Evolutionary conservation across 768 basidiomycete species (phyloP).

Genomic region (Sistotremastrum suecicum): DNA sequence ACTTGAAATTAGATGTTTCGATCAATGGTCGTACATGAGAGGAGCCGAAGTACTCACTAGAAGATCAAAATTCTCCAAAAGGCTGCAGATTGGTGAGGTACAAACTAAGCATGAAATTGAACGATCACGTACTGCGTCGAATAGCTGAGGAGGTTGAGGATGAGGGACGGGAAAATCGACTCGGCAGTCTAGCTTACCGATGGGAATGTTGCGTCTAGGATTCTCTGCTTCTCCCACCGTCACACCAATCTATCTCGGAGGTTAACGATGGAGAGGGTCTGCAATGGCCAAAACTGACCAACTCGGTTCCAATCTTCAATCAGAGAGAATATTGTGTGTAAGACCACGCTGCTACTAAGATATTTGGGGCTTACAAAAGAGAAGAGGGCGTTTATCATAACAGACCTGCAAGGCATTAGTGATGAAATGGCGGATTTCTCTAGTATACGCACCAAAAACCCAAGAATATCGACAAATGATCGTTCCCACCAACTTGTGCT

Average conservation of each 20-base stretch:
- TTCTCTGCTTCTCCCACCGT: conserved; percentile 47
- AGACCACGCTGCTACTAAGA: too few relatives aligned
- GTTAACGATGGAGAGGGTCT: too few relatives aligned
- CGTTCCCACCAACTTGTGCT: conserved; percentile 12
- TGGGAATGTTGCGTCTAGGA: conserved; percentile 60
- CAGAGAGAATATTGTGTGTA: too few relatives aligned
- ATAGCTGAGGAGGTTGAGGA: neutral
- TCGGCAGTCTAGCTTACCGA: conserved; percentile 23
- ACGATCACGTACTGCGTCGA: conserved; percentile 42
- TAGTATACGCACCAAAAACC: conserved; percentile 50
- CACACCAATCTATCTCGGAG: conserved; percentile 35
- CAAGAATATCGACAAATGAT: conserved; percentile 39
- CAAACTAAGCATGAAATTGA: too few relatives aligned
- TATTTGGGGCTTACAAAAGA: conserved; percentile 20
- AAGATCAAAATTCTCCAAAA: conserved; percentile 17
- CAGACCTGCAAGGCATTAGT: neutral
- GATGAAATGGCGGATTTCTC: neutral
- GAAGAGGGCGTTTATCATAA: conserved; percentile 55
- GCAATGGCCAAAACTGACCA: conserved; percentile 11
- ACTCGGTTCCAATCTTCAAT: conserved; percentile 49
- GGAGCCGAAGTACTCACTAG: too few relatives aligned
- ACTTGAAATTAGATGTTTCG: too few relatives aligned
- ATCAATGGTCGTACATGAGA: too few relatives aligned
- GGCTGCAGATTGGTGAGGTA: neutral
- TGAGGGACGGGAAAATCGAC: conserved; percentile 1